These are phyloP conservation scores for Boletus sensibilis DNA, from an alignment of 768 basidiomycete genomes.

Conservation along the genomic window DNA sequence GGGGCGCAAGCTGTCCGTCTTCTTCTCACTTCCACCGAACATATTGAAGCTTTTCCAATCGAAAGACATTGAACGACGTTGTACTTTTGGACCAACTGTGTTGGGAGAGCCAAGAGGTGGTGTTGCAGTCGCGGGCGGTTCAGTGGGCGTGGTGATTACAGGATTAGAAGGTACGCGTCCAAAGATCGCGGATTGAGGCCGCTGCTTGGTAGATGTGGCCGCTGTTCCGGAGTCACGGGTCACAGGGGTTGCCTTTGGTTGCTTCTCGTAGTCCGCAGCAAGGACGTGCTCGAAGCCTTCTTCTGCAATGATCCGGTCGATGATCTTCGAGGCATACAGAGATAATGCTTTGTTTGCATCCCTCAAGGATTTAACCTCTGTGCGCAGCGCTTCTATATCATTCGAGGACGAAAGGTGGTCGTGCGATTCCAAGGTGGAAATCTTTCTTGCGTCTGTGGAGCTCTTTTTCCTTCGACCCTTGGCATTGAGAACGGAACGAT, in stretches of 20 bases:
- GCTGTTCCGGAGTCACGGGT: slow-evolving; percentile 21
- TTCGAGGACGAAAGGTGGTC: slow-evolving; percentile 45
- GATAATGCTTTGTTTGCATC: slow-evolving; percentile 96
- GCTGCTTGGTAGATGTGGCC: slow-evolving; percentile 39
- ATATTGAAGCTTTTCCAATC: slow-evolving; percentile 81
- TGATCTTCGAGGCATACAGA: slow-evolving; percentile 95
- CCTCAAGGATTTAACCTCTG: slow-evolving; percentile 88
- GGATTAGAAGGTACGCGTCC: slow-evolving; percentile 38
- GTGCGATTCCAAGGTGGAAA: slow-evolving; percentile 38
- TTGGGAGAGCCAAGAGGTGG: slow-evolving; percentile 26
- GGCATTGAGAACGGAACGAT: slow-evolving; percentile 42
- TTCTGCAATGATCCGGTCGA: slow-evolving; percentile 93
- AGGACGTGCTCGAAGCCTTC: slow-evolving; percentile 97
- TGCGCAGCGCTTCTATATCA: slow-evolving; percentile 73
- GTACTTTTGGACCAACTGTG: slow-evolving; percentile 38
- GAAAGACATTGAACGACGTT: slow-evolving; percentile 78
- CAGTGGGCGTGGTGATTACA: slow-evolving; percentile 33
- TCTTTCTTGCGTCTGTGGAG: slow-evolving; percentile 31
- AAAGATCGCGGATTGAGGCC: slow-evolving; percentile 64
- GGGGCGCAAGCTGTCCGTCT: slow-evolving; percentile 61
- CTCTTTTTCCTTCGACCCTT: slow-evolving; percentile 48
- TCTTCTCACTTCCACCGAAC: slow-evolving; percentile 62
- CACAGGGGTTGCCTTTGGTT: slow-evolving; percentile 44
- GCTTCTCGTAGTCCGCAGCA: slow-evolving; percentile 83
- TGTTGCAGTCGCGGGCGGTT: slow-evolving; percentile 22